Evolutionary conservation across 139 green algal genomes (phyloP).

Genomic region (Coelastrella sp.): DNA sequence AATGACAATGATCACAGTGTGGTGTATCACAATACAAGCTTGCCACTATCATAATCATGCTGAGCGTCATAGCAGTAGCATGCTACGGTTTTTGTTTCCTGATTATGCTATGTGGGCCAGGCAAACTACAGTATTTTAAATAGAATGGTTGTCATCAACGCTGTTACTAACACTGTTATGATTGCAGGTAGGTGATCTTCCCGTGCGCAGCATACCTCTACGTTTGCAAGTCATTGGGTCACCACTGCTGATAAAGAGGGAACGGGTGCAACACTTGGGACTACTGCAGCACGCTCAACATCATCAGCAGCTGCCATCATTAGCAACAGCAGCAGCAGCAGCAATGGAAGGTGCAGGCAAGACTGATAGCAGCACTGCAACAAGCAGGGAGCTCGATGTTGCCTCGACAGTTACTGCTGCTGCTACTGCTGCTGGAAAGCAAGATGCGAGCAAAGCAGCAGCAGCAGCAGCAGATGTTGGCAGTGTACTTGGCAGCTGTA

Average conservation of each 20-base stretch:
- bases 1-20: no score
- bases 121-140: no score
- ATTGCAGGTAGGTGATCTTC: slow-evolving; percentile 16
- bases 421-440: background rate
- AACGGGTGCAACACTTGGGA: background rate
- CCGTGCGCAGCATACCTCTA: slow-evolving; percentile 1
- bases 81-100: no score
- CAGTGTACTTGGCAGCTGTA: background rate
- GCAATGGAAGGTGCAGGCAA: background rate
- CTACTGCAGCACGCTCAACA: background rate
- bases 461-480: background rate
- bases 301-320: background rate
- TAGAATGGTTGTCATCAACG: no score
- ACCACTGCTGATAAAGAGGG: background rate
- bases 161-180: no score
- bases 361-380: no score
- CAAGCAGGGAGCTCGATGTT: no score
- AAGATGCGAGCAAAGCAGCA: background rate
- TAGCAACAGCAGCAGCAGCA: background rate
- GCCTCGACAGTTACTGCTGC: slow-evolving; percentile 3
- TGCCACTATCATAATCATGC: no score
- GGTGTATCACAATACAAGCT: no score
- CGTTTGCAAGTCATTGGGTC: background rate
- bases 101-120: no score
- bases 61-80: no score